A percentile compares a stretch with the other conserved stretches of the same genome.
Conservation (phyloP, 495 filamentous ascomycete species). For the Trichoderma parareesei region DNA sequence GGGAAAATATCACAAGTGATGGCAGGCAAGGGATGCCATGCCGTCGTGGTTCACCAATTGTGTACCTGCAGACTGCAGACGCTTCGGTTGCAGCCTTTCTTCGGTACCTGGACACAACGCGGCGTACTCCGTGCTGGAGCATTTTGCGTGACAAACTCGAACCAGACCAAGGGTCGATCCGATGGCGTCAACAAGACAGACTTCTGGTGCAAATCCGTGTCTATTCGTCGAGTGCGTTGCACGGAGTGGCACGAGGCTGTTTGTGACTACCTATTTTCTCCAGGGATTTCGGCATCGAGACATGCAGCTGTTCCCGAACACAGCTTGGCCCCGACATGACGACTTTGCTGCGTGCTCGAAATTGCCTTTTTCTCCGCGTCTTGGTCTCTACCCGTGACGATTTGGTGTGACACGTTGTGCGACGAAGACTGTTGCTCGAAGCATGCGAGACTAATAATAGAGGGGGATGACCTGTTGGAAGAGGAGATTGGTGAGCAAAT, state of each 20-base stretch:
- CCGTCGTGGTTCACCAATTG: not conserved
- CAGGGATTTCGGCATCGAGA: not conserved
- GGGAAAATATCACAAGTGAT: not conserved
- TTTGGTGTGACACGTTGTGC: not conserved
- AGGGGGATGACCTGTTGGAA: not conserved
- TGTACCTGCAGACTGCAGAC: constrained; percentile 4
- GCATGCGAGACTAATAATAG: constrained; percentile 1
- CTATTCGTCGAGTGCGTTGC: not conserved
- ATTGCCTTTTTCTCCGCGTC: not conserved
- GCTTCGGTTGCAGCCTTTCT: not conserved
- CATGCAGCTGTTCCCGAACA: not conserved
- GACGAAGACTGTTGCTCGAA: not conserved
- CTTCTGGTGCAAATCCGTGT: not conserved
- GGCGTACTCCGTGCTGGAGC: no score
- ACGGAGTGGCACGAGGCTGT: not conserved
- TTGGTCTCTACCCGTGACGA: not conserved
- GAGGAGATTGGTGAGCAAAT: not conserved
- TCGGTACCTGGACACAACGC: no score
- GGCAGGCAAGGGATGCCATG: not conserved
- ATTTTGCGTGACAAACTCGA: no score
- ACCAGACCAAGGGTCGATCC: not conserved
- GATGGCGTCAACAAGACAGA: not conserved
- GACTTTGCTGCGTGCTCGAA: no score
- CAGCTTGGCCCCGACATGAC: not conserved
- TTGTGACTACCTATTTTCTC: not conserved